Evolutionary conservation across 805 yeast species (phyloP), one percentile per base, ranked within the genome.

Genomic region (Yamadazyma ubonensis): DNA sequence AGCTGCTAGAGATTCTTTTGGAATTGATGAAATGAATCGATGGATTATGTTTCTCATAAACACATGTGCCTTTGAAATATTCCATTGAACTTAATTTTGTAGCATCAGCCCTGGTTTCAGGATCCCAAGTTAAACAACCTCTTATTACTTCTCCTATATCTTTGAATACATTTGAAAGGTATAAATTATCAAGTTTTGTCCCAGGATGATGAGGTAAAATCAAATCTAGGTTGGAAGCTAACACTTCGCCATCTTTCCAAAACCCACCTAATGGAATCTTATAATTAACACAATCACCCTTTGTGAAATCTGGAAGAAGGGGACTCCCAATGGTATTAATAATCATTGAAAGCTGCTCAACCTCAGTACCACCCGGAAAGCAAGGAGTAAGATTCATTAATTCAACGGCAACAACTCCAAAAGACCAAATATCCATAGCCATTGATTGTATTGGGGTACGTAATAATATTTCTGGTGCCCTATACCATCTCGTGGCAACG

Each of bases 401-500:
- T 55, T 86, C 95, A 5, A 77, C 76, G 2, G 86, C 87, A 27
- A 86, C 87, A 31, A 81, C 75, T 2, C 89, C 95, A 67, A 85
- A 86, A 0, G 95, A 91, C 95, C 95, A 86, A 23, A 86, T 75
- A 63, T 86, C 95, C 26, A 83, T 75, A 2, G 93, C 88, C 45
- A 63, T 75, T 0, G 87, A 76, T 53, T 86, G 83, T 51, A 60
- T 65, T 4, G 71, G 73, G 46, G 76, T 79, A 49, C 91, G 71
- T 42, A 86, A 63, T 33, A 86, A 65, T 15, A 86, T 83, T 57
- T 86, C 95, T 0, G 95, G 95, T 0, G 91, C 78, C 46, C 95
- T 68, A 53, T 86, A 86, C 95, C 95, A 86, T 52, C 95, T 73
- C 0, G 95, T 86, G 0, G 91, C 80, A 5, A 86, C 87, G 49